A percentile compares a stretch with the other conserved stretches of the same genome.
Evolutionary conservation across 1,284 basidiomycete genomes (phyloP).

Genomic region (Naganishia sp.): DNA sequence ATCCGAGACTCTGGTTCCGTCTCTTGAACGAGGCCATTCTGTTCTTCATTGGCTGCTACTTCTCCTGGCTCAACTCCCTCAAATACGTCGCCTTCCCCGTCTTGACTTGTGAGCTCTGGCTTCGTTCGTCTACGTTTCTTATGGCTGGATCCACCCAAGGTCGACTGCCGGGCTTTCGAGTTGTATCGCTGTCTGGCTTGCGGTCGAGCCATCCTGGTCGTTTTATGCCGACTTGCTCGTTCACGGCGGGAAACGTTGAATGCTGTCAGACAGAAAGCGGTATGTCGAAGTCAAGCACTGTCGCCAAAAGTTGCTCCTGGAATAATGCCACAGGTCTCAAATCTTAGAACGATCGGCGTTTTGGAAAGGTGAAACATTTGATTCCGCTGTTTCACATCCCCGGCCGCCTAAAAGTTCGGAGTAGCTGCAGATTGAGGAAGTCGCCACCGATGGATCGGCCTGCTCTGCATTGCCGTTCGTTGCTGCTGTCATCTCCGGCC

Average conservation of each 20-base stretch:
- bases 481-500: no score
- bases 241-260: background rate
- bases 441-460: no score
- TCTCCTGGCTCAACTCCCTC: slow-evolving; percentile 46
- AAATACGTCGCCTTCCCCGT: slow-evolving; percentile 45
- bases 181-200: slow-evolving; percentile 51
- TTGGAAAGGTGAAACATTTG: slow-evolving; percentile 17
- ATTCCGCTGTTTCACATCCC: background rate
- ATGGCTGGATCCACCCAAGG: slow-evolving; percentile 46
- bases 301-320: background rate
- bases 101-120: slow-evolving; percentile 46
- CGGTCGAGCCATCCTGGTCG: slow-evolving; percentile 33
- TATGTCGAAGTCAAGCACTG: background rate
- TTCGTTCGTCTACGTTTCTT: slow-evolving; percentile 48
- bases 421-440: no score
- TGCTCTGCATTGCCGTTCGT: no score
- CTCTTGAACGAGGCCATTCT: slow-evolving; percentile 30
- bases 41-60: slow-evolving; percentile 36
- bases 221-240: background rate
- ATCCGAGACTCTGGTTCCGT: slow-evolving; percentile 33
- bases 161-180: slow-evolving; percentile 50
- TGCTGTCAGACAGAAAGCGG: background rate
- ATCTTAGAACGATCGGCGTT: slow-evolving; percentile 28
- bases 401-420: background rate
- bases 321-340: slow-evolving; percentile 14